Percentiles rank a stretch among this genome's conserved stretches.
Evolutionary conservation across 257 asterid genomes (phyloP).

Genomic region (Ajuga chamaepitys): DNA sequence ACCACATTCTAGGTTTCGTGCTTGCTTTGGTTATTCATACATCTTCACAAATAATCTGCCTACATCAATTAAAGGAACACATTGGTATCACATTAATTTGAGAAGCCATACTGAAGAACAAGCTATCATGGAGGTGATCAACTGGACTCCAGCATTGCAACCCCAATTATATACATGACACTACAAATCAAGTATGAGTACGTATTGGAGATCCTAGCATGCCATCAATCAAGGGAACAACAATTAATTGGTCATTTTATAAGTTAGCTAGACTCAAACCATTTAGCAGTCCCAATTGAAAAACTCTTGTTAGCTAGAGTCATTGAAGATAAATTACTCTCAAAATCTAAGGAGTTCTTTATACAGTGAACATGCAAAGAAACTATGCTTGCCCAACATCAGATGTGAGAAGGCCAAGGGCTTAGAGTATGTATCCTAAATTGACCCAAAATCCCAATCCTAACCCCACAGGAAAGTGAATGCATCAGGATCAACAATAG

Average conservation of each 20-base stretch:
- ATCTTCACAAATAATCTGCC: too few relatives aligned
- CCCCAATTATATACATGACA: constrained; percentile 54
- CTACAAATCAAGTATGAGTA: constrained; percentile 74
- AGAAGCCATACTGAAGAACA: background rate
- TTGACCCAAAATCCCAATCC: constrained; percentile 79
- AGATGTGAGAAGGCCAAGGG: constrained; percentile 71
- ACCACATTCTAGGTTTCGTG: too few relatives aligned
- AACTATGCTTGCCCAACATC: constrained; percentile 86
- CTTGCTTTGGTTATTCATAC: too few relatives aligned
- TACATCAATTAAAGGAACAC: background rate
- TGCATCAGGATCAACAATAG: constrained; percentile 59
- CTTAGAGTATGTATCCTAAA: constrained; percentile 73
- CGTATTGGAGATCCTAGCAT: constrained; percentile 62
- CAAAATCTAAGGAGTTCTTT: constrained; percentile 4
- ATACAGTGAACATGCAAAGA: constrained; percentile 71
- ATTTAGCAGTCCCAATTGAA: too few relatives aligned
- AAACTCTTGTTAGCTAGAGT: background rate
- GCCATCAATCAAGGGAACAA: constrained; percentile 84
- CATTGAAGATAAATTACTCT: background rate
- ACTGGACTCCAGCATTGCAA: constrained; percentile 75
- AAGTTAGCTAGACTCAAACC: too few relatives aligned
- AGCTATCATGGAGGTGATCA: constrained; percentile 67
- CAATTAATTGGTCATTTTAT: constrained; percentile 51
- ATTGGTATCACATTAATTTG: background rate
- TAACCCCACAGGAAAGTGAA: constrained; percentile 68